Evolutionary conservation across 2,329 filamentous ascomycete genomes (phyloP).

Genomic region (Chaetomium globosum): DNA sequence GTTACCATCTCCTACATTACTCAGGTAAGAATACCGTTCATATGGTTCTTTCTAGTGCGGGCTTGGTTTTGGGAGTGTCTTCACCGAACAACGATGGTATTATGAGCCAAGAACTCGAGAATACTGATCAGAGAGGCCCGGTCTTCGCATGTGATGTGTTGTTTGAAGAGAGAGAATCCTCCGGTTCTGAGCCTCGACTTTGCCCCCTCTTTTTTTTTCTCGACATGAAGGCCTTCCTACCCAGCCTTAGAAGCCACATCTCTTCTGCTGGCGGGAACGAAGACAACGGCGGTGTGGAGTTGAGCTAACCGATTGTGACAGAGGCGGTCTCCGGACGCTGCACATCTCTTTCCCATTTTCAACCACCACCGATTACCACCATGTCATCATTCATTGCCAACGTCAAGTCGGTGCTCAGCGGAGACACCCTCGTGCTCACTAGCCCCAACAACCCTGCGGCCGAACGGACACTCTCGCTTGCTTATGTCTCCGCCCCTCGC

Average conservation of each 20-base stretch:
- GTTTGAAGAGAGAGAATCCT: neutral
- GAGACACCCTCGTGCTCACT: conserved; percentile 84
- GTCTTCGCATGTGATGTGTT: neutral
- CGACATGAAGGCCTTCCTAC: neutral
- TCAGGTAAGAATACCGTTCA: conserved; percentile 6
- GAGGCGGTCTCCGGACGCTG: conserved; percentile 7
- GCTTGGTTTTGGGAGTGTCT: neutral
- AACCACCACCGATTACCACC: conserved; percentile 7
- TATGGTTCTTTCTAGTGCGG: neutral
- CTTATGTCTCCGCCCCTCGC: conserved; percentile 87
- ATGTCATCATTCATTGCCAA: conserved; percentile 61
- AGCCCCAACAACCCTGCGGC: conserved; percentile 78
- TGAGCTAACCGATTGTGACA: conserved; percentile 15
- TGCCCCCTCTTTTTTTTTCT: neutral
- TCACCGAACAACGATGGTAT: neutral
- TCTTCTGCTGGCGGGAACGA: neutral
- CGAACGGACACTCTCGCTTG: conserved; percentile 86
- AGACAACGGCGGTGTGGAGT: conserved; percentile 5
- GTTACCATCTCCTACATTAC: neutral
- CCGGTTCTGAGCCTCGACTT: neutral
- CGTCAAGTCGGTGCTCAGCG: conserved; percentile 92
- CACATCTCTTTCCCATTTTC: neutral
- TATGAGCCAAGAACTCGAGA: neutral
- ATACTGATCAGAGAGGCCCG: too few relatives aligned
- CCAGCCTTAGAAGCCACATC: neutral